Evolutionary conservation across 2,329 filamentous ascomycete species (phyloP).

Genomic region (Allantophomopsis lycopodina): DNA sequence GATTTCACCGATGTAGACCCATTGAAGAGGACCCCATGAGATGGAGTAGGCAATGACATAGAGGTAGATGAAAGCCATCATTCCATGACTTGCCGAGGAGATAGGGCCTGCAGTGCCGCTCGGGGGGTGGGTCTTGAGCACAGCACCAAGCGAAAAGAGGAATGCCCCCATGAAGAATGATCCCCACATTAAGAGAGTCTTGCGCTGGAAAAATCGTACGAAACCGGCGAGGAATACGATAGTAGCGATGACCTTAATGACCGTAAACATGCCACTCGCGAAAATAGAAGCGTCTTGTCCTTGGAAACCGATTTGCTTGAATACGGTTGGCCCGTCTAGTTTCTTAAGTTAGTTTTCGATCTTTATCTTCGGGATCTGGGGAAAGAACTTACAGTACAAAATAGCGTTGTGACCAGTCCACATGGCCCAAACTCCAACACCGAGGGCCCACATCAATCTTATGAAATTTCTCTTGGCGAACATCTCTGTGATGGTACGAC

Average conservation of each 20-base stretch:
- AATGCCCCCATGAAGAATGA: constrained; percentile 34
- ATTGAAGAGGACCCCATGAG: constrained; percentile 36
- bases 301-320: constrained; percentile 46
- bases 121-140: constrained; percentile 29
- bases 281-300: constrained; percentile 46
- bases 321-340: constrained; percentile 28
- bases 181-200: constrained; percentile 29
- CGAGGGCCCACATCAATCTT: too few species aligned
- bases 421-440: too few species aligned
- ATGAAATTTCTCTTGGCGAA: too few species aligned
- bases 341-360: too few species aligned
- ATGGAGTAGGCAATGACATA: constrained; percentile 28
- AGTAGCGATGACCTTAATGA: constrained; percentile 52
- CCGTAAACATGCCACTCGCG: constrained; percentile 58
- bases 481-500: constrained; percentile 27
- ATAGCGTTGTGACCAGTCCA: too few species aligned
- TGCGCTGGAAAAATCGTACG: constrained; percentile 31
- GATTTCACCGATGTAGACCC: constrained; percentile 36
- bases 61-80: constrained; percentile 14
- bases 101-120: constrained; percentile 12
- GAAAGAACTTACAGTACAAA: too few species aligned
- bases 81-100: constrained; percentile 25
- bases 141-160: constrained; percentile 36
- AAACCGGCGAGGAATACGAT: constrained; percentile 35
- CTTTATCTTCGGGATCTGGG: too few species aligned